Evolutionary conservation across 2,329 filamentous ascomycete genomes (phyloP).

Genomic region (Penicillium frequentans): DNA sequence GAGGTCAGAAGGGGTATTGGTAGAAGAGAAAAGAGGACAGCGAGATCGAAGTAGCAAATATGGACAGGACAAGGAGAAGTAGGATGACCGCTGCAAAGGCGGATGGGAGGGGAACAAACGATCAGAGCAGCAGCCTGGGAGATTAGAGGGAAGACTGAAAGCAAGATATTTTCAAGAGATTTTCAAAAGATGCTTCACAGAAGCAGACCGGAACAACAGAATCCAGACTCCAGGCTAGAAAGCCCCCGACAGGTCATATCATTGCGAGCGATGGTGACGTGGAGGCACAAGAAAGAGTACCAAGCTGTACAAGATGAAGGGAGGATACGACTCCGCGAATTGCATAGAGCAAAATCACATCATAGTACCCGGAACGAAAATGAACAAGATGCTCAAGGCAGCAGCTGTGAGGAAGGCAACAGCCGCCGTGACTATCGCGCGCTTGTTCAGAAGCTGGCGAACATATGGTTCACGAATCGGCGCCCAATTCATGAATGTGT

Average conservation of each 20-base stretch:
- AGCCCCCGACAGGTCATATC: conserved; percentile 1
- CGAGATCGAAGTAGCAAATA: conserved; percentile 18
- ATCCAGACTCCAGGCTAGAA: conserved; percentile 12
- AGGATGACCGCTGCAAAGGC: conserved; percentile 7
- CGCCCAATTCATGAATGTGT: conserved; percentile 91
- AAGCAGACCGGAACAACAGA: conserved; percentile 14
- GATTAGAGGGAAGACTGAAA: neutral
- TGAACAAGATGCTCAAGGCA: conserved; percentile 84
- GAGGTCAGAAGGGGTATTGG: conserved; percentile 34
- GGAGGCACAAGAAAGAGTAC: neutral
- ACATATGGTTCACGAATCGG: conserved; percentile 89
- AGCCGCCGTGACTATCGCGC: conserved; percentile 75
- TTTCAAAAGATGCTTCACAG: conserved; percentile 14
- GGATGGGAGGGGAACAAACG: conserved; percentile 3
- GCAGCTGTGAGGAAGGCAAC: conserved; percentile 76
- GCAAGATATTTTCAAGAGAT: neutral
- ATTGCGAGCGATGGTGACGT: neutral
- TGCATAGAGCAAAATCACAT: conserved; percentile 28
- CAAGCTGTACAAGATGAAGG: neutral
- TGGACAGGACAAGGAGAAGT: conserved; percentile 24
- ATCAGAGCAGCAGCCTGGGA: neutral
- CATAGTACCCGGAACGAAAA: conserved; percentile 81
- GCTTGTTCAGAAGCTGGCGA: conserved; percentile 77
- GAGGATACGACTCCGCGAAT: neutral
- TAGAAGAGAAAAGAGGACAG: conserved; percentile 21